A percentile compares a stretch with the other conserved stretches of the same genome.
Conservation (phyloP, 805 yeast genomes). For the Schwanniomyces pseudopolymorphus region DNA sequence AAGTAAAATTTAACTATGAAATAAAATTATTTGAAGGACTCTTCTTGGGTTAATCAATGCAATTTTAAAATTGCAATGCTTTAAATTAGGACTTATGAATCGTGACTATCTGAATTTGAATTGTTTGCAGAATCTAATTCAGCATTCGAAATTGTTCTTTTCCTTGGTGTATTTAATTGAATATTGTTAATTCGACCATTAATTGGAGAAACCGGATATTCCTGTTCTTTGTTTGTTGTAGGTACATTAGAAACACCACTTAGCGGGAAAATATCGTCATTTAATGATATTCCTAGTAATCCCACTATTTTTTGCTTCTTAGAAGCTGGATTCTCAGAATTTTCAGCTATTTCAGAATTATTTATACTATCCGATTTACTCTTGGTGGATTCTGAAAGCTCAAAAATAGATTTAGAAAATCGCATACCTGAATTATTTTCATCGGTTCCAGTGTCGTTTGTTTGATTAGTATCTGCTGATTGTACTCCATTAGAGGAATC, state of each 20-base stretch:
- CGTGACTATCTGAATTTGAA: background rate
- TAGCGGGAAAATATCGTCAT: constrained; percentile 4
- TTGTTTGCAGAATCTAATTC: background rate
- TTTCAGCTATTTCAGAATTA: background rate
- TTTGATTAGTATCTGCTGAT: background rate
- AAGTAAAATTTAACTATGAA: background rate
- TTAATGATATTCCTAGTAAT: constrained; percentile 21
- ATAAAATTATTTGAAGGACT: background rate
- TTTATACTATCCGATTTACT: constrained; percentile 2
- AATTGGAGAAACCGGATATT: constrained; percentile 16
- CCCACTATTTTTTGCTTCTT: constrained; percentile 19
- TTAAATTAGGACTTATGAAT: background rate
- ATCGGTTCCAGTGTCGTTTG: background rate
- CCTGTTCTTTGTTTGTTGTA: background rate
- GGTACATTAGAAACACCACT: background rate
- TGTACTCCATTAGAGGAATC: background rate
- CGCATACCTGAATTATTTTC: constrained; percentile 1
- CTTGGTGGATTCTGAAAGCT: constrained; percentile 4
- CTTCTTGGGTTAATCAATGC: background rate
- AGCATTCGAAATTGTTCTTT: background rate
- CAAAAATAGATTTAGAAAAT: constrained; percentile 20
- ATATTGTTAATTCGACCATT: constrained; percentile 18
- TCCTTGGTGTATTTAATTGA: constrained; percentile 13
- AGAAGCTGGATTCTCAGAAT: background rate
- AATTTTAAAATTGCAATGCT: background rate